These are phyloP conservation scores for Macrolepiota dolichaula DNA, from an alignment of 768 basidiomycete species.

Conservation along the genomic window DNA sequence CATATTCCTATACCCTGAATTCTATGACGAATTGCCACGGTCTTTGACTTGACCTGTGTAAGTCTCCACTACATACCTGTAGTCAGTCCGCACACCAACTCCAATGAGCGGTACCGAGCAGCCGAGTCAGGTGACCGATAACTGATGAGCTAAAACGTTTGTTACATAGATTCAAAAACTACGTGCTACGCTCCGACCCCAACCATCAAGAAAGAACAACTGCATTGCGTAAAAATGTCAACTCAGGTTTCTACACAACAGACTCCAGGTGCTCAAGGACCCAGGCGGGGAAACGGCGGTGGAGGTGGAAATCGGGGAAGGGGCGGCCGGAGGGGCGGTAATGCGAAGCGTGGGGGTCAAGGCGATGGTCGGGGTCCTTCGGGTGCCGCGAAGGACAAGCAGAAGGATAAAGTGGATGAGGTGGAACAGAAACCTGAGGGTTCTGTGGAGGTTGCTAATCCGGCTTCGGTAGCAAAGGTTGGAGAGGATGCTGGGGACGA, in stretches of 20 bases:
- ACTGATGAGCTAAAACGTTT: not conserved
- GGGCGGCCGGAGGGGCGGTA: not conserved
- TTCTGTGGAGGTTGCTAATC: not conserved
- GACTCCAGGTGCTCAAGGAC: not conserved
- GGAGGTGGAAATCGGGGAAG: not conserved
- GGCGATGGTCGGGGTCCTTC: not conserved
- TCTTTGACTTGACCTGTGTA: not conserved
- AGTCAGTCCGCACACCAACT: not conserved
- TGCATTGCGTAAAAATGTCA: not conserved
- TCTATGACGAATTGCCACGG: not conserved
- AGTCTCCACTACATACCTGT: no score
- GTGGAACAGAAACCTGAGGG: not conserved
- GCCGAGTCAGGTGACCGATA: not conserved
- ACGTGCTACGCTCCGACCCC: not conserved
- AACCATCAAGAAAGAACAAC: not conserved
- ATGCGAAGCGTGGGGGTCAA: not conserved
- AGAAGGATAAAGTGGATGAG: not conserved
- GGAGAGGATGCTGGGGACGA: slow-evolving; percentile 21
- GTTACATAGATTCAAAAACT: not conserved
- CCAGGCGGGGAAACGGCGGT: not conserved
- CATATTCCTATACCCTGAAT: not conserved
- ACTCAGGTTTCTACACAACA: slow-evolving; percentile 3
- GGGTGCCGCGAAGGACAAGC: not conserved
- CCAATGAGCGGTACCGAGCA: not conserved
- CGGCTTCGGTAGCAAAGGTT: slow-evolving; percentile 5